A percentile compares a stretch with the other conserved stretches of the same genome.
Evolutionary conservation across 257 asterid species (phyloP).

Genomic region (Leonotis leonurus): DNA sequence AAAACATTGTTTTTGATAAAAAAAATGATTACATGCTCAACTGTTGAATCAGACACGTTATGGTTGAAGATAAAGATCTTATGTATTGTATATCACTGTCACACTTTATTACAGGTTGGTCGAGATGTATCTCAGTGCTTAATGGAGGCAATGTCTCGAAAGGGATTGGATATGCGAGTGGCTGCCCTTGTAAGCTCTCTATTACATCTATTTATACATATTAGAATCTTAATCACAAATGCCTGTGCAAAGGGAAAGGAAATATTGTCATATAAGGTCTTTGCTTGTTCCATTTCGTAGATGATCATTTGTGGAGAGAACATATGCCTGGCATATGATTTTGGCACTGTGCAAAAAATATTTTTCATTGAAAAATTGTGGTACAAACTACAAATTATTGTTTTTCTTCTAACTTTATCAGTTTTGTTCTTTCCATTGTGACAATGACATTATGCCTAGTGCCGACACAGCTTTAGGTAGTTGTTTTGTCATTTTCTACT

Average conservation of each 20-base stretch:
- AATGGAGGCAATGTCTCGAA: slow-evolving; percentile 53
- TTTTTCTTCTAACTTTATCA: not conserved
- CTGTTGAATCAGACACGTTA: not conserved
- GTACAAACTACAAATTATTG: not conserved
- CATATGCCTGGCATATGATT: not conserved
- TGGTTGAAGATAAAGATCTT: slow-evolving; percentile 9
- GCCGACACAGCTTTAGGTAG: not conserved
- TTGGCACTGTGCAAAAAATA: not conserved
- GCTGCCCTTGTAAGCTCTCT: slow-evolving; percentile 57
- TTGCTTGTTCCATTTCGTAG: not conserved
- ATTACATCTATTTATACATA: not conserved
- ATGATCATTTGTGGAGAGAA: not conserved
- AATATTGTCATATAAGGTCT: not conserved
- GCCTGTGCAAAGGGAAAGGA: not conserved
- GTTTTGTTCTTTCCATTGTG: not conserved
- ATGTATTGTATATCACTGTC: too few relatives aligned
- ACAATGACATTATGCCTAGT: not conserved
- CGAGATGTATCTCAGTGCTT: slow-evolving; percentile 67
- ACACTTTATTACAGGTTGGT: slow-evolving; percentile 47
- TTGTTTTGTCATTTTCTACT: not conserved
- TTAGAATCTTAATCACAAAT: not conserved
- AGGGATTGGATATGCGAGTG: slow-evolving; percentile 64
- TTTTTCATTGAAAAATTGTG: not conserved
- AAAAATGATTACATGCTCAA: not conserved
- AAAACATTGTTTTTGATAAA: not conserved